These are phyloP conservation scores for Saccharum hybrid DNA, from an alignment of 202 grass and related monocot genomes.

Conservation along the genomic window DNA sequence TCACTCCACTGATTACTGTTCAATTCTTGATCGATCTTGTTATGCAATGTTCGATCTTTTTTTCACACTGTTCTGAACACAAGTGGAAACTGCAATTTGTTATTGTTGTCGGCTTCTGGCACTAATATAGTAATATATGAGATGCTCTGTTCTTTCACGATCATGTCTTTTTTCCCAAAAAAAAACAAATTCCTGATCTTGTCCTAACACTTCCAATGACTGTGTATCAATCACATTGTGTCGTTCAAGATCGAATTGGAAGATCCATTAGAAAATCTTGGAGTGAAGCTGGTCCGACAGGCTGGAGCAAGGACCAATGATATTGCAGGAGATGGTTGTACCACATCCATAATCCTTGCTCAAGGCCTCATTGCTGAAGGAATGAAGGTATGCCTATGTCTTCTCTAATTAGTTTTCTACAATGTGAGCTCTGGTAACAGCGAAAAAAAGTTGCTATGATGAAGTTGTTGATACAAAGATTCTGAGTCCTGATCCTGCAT, in stretches of 20 bases:
- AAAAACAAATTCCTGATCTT: neutral
- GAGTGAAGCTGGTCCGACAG: constrained; percentile 91
- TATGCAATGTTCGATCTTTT: neutral
- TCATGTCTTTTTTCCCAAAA: neutral
- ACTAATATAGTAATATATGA: neutral
- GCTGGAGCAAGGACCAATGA: constrained; percentile 85
- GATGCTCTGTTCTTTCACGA: neutral
- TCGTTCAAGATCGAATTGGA: constrained; percentile 78
- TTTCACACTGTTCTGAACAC: neutral
- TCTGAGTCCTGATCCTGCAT: constrained; percentile 26
- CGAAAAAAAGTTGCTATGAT: constrained; percentile 9
- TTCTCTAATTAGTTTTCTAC: neutral
- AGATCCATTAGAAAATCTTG: constrained; percentile 92
- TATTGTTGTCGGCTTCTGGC: neutral
- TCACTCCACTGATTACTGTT: constrained; percentile 11
- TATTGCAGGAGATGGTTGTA: constrained; percentile 91
- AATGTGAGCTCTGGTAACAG: constrained; percentile 7
- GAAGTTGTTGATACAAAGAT: neutral
- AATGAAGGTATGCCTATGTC: constrained; percentile 62
- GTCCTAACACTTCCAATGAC: neutral
- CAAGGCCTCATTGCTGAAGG: constrained; percentile 93
- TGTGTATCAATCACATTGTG: constrained; percentile 10
- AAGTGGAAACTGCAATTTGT: neutral
- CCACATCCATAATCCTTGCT: constrained; percentile 93
- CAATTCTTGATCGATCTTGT: neutral